Base-by-base conservation (phyloP, 164 flowering plant genomes). In the Protea cynaroides region DNA sequence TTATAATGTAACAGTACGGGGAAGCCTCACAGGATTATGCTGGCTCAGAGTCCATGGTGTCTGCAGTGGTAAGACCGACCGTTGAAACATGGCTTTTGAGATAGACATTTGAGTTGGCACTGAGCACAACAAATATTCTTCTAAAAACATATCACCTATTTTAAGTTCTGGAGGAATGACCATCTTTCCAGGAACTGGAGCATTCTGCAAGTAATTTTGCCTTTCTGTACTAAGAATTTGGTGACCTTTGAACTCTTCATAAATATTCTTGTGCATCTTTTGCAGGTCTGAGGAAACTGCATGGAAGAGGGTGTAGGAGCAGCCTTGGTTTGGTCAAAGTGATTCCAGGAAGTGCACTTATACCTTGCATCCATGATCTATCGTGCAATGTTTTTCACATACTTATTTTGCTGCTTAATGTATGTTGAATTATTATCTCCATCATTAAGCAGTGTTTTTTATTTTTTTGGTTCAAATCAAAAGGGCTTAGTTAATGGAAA, bases 211-310 rank as follows among this genome's bases (percentile, higher is more conserved):
- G 66, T 70, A 72, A 59, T 71, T 70, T 68, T n/a, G 4, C 34
- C 34, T 29, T 59, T 71, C 71, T 65, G 76, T 74, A 59, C 66
- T 67, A 57, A 19, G 75, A 58, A 29, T 65, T 59, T 64, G 65
- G 66, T 65, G 58, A 22, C 53, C 60, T 64, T 67, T 61, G 49
- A 56, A 72, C 66, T 55, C 44, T 71, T 50, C 67, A 67, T 52
- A 75, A 71, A 7, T 66, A 67, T 38, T 55, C 68, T 61, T 75
- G 50, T 78, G 44, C 72, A 57, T 75, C 73, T 69, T 71, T 78
- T 86, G 88, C 88, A 86, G 91, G 91, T 74, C 22, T 13, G 34
- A 65, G 58, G 66, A 69, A 71, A 69, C 62, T 23, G 19, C 13
- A 21, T 59, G 74, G 80, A 74, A 56, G 55, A 58, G 58, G 54